phyloP scores from a whole-genome alignment of 345 rosid genomes.

The Bretschneidera sinensis region DNA sequence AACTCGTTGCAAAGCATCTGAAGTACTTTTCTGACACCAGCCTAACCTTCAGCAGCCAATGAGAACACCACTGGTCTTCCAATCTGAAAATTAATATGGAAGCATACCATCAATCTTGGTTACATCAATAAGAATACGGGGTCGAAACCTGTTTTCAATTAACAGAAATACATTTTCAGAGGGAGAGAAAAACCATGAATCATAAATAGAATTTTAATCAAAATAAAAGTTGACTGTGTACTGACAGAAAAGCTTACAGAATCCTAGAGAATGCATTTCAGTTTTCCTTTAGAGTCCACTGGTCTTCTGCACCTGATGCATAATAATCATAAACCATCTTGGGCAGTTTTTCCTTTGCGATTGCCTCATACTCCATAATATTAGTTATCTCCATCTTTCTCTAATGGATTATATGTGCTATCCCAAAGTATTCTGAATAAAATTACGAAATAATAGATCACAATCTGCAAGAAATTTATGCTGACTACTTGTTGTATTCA shows the following conservation, averaged over 20 bases:
- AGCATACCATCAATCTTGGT: constrained; percentile 82
- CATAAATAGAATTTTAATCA: background rate
- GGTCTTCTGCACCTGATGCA: constrained; percentile 95
- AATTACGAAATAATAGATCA: too few species aligned
- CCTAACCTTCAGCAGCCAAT: constrained; percentile 68
- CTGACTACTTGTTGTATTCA: too few species aligned
- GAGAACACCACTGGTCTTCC: too few species aligned
- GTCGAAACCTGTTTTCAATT: constrained; percentile 72
- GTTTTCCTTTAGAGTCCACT: constrained; percentile 89
- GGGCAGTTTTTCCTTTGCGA: constrained; percentile 83
- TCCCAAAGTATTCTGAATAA: too few species aligned
- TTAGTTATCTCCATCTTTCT: constrained; percentile 56
- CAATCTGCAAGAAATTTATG: too few species aligned
- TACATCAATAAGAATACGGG: constrained; percentile 83
- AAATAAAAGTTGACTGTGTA: background rate
- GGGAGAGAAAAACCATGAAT: too few species aligned
- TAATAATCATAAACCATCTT: constrained; percentile 93
- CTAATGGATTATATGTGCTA: too few species aligned
- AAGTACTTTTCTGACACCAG: constrained; percentile 58
- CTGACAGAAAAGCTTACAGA: constrained; percentile 53
- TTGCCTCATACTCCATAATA: constrained; percentile 74
- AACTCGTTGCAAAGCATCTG: constrained; percentile 62
- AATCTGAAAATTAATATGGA: too few species aligned
- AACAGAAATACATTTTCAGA: background rate
- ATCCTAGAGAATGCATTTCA: too few species aligned